Conservation (phyloP, 2,329 filamentous ascomycete genomes). For the Nectriaceae sp. region DNA sequence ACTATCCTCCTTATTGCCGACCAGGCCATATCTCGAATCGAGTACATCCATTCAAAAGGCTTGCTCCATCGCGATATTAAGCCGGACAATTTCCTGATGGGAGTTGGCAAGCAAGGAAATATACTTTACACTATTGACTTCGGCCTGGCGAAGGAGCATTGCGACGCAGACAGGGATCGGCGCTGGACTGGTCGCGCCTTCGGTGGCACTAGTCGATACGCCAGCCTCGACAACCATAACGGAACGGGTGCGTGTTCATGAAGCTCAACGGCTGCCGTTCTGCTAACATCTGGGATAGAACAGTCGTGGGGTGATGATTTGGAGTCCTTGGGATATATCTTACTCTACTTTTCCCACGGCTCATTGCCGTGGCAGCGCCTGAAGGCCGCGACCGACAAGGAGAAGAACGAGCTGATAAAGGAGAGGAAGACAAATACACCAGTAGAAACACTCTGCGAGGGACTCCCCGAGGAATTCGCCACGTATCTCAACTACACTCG, state of each 20-base stretch:
- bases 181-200: conserved; percentile 4
- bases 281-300: conserved; percentile 42
- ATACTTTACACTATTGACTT: conserved; percentile 22
- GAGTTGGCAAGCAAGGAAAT: conserved; percentile 17
- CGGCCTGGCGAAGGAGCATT: conserved; percentile 14
- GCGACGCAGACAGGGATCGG: conserved; percentile 4
- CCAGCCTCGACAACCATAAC: conserved; percentile 21
- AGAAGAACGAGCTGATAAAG: conserved; percentile 51
- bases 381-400: conserved; percentile 71
- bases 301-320: conserved; percentile 75
- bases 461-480: conserved; percentile 74
- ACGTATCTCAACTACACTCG: conserved; percentile 77
- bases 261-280: neutral
- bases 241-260: conserved; percentile 16
- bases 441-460: conserved; percentile 71
- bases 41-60: conserved; percentile 17
- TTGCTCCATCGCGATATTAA: conserved; percentile 24
- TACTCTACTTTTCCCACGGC: conserved; percentile 76
- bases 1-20: conserved; percentile 24
- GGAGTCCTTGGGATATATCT: conserved; percentile 74
- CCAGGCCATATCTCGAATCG: conserved; percentile 19
- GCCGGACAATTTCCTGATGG: conserved; percentile 26
- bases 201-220: conserved; percentile 17
- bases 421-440: conserved; percentile 49
- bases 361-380: conserved; percentile 74